Base-by-base conservation (phyloP, 371 early-diverging fungal genomes). In the Syncephalastrum sp. region DNA sequence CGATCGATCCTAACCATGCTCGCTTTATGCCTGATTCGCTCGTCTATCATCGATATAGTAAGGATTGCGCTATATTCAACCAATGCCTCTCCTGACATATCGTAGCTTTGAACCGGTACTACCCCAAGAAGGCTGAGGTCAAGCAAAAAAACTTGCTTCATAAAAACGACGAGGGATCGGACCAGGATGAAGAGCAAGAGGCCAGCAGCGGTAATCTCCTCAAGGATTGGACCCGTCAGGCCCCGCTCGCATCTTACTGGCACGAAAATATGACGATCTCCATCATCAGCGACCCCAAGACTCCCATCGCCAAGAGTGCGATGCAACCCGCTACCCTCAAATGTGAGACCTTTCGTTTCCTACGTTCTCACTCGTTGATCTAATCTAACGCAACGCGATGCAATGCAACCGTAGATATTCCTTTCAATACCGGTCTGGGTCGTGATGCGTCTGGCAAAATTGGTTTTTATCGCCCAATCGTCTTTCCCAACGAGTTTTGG, bases 401-500 rank as follows among this genome's bases (percentile, higher is more conserved):
- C 2, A 21, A 21, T 21, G 21, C 21, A 21, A 21, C 21, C 21
- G 21, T 69, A 83, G 80, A 79, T 59, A 75, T 88, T 54, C 76
- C 69, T 21, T 57, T 86, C 50, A 81, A 70, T 48, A 56, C 59
- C 21, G 43, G 17, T 2, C 56, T 74, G 27, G 17, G 50, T n/a
- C 64, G 64, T 17, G 79, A 80, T 49, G 61, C 66, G 7, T 49
- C 64, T 41, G 75, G 60, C 42, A 74, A 70, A 54, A 62, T 63
- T 68, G 70, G 68, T 17, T 85, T 74, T 57, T 92, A 85, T 69
- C 73, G 79, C n/a, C 95, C 95, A 3, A 75, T 88, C 24, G 57
- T 93, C 42, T 89, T 79, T 54, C 81, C 83, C 38, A 94, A 96
- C 61, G 91, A 93, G 52, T 96, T 96, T 56, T 96, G 97, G 97